Evolutionary conservation across 495 filamentous ascomycete genomes (phyloP).

Genomic region (Alectoria sarmentosa): DNA sequence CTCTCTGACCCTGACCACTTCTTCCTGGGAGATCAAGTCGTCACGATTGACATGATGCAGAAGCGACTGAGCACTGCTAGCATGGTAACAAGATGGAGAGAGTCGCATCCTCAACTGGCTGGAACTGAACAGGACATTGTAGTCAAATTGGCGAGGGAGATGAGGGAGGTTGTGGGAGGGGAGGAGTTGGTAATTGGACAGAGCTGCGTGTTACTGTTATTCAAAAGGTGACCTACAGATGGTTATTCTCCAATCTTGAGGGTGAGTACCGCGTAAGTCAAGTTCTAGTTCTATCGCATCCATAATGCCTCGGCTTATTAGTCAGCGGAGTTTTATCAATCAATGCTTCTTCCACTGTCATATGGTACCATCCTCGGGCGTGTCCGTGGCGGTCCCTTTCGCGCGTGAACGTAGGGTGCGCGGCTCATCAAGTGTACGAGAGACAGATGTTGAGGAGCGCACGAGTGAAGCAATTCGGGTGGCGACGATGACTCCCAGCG

Average conservation of each 20-base stretch:
- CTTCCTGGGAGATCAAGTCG: slow-evolving; percentile 21
- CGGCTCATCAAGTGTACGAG: too few species aligned
- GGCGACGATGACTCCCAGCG: neutral
- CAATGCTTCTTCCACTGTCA: too few species aligned
- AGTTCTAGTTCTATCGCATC: too few species aligned
- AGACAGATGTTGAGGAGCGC: neutral
- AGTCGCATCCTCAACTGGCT: slow-evolving; percentile 36
- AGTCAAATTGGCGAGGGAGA: neutral
- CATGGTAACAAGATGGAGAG: slow-evolving; percentile 42
- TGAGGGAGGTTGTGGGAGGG: slow-evolving; percentile 1
- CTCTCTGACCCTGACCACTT: slow-evolving; percentile 27
- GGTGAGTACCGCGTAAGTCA: too few species aligned
- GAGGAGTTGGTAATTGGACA: slow-evolving; percentile 19
- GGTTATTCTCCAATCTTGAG: too few species aligned
- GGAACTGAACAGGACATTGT: slow-evolving; percentile 31
- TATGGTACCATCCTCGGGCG: too few species aligned
- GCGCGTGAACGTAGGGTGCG: too few species aligned
- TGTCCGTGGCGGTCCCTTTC: too few species aligned
- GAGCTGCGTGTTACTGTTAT: slow-evolving; percentile 23
- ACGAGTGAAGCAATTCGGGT: neutral
- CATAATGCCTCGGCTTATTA: too few species aligned
- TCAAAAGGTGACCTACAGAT: too few species aligned
- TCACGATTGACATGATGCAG: slow-evolving; percentile 32
- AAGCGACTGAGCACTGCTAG: slow-evolving; percentile 35
- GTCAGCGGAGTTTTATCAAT: too few species aligned